Evolutionary conservation across 2,329 filamentous ascomycete species (phyloP).

Genomic region (Fusarium temperatum): DNA sequence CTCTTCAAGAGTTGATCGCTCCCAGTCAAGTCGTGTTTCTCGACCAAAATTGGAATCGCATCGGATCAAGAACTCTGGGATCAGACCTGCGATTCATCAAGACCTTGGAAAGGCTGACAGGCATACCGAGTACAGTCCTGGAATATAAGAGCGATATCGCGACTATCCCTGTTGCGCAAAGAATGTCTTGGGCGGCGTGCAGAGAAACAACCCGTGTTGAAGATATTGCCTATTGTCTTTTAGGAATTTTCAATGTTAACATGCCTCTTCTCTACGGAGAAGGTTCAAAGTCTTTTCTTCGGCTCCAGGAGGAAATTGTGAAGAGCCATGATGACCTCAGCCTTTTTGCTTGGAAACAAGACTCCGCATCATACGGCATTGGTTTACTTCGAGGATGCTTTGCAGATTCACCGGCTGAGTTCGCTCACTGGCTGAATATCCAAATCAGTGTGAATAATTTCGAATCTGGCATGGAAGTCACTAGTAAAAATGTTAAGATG

Average conservation of each 20-base stretch:
- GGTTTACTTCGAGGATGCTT: background rate
- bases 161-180: background rate
- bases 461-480: background rate
- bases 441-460: accelerated
- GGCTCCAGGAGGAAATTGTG: background rate
- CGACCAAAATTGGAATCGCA: background rate
- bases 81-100: background rate
- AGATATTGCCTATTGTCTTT: background rate
- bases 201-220: background rate
- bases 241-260: background rate
- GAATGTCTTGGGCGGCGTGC: background rate
- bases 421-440: background rate
- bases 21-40: background rate
- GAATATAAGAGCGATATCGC: accelerated
- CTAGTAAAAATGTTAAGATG: background rate
- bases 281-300: background rate
- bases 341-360: background rate
- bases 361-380: accelerated
- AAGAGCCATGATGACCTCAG: accelerated
- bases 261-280: background rate
- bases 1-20: background rate
- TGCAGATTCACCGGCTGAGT: background rate
- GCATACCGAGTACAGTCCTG: background rate
- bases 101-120: background rate
- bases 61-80: background rate